Conservation (phyloP, 768 basidiomycete genomes). For the Bullera alba region DNA sequence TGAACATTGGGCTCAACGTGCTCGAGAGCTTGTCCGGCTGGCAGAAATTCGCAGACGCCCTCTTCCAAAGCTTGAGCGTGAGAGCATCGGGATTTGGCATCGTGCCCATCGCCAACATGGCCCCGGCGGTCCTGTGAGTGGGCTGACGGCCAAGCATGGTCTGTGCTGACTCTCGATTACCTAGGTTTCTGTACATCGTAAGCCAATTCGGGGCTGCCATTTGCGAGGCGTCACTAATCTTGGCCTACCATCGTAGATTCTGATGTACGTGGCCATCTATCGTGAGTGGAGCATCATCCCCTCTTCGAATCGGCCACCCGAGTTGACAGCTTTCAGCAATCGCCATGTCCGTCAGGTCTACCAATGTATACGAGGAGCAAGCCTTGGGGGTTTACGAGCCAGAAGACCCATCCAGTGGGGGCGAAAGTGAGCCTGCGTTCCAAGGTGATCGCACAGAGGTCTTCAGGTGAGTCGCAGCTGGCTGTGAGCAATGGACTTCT, state of each 20-base stretch:
- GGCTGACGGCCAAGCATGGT: no score
- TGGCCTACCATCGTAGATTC: conserved; percentile 14
- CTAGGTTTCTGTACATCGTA: conserved; percentile 27
- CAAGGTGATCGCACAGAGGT: conserved; percentile 23
- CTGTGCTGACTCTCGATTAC: no score
- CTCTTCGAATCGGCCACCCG: neutral
- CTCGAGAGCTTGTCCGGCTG: conserved; percentile 12
- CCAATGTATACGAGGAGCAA: conserved; percentile 43
- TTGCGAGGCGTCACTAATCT: neutral
- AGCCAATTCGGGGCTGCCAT: neutral
- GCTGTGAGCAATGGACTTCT: neutral
- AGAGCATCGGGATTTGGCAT: conserved; percentile 37
- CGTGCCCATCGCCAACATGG: conserved; percentile 22
- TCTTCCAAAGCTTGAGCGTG: conserved; percentile 36
- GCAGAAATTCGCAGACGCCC: conserved; percentile 29
- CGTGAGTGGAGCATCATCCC: conserved; percentile 13
- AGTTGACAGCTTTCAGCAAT: conserved; percentile 13
- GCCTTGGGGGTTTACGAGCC: conserved; percentile 29
- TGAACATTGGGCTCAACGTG: conserved; percentile 34
- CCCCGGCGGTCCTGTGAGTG: conserved; percentile 33
- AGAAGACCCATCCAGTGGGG: conserved; percentile 7
- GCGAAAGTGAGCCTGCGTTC: conserved; percentile 22
- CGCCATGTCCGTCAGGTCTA: conserved; percentile 36
- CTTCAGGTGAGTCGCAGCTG: conserved; percentile 18
- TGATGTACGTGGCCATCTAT: conserved; percentile 42